Evolutionary conservation across 164 flowering plant genomes (phyloP).

Genomic region (Magnolia kwangsiensis): DNA sequence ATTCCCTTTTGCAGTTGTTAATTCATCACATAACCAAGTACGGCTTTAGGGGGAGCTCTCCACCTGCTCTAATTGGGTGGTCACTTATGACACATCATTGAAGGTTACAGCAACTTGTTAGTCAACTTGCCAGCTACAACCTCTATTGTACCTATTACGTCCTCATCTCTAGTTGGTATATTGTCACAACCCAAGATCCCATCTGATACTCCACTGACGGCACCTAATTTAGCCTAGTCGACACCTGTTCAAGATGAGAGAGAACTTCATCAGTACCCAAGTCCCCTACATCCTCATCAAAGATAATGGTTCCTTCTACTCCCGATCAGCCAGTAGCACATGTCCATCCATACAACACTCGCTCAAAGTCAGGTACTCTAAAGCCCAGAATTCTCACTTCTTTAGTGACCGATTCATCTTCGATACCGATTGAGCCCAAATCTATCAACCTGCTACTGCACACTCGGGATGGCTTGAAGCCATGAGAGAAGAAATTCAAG

Average conservation of each 20-base stretch:
- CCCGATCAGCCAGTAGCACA: not conserved
- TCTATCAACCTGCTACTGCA: not conserved
- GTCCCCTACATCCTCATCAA: not conserved
- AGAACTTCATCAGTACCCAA: not conserved
- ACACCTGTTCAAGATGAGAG: not conserved
- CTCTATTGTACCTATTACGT: not conserved
- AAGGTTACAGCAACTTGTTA: not conserved
- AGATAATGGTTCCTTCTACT: not conserved
- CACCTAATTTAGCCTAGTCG: not conserved
- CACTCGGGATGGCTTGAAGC: no score
- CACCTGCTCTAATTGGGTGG: not conserved
- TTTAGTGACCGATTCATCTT: not conserved
- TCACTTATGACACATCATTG: not conserved
- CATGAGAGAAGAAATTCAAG: no score
- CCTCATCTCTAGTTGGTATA: not conserved
- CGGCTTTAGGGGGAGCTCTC: not conserved
- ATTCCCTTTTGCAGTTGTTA: not conserved
- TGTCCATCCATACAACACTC: not conserved
- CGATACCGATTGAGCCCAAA: not conserved
- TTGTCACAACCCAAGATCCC: not conserved
- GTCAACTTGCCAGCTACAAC: not conserved
- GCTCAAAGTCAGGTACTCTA: not conserved
- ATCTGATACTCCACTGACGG: not conserved
- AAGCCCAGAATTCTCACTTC: not conserved
- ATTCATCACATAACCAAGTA: not conserved